Evolutionary conservation across 306 rosid species (phyloP).

Genomic region (Cyclanthera cordifolia): DNA sequence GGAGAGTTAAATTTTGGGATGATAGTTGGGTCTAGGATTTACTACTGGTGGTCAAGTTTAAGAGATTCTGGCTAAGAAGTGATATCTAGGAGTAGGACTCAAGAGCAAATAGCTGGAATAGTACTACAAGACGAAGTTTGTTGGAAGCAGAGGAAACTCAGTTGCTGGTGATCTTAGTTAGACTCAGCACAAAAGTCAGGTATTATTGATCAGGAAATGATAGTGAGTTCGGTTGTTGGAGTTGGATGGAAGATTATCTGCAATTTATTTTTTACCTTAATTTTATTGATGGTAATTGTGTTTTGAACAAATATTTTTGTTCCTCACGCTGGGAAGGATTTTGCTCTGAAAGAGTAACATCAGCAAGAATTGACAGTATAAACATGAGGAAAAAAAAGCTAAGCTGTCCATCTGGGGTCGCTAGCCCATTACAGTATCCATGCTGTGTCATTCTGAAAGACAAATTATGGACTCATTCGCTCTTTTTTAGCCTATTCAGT

Average conservation of each 20-base stretch:
- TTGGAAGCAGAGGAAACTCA: background rate
- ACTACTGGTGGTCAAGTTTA: background rate
- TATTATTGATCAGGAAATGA: too few species aligned
- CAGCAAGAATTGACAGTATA: background rate
- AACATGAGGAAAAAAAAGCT: background rate
- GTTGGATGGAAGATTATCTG: background rate
- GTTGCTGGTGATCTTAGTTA: background rate
- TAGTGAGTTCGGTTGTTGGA: background rate
- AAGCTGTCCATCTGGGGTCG: background rate
- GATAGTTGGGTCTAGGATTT: background rate
- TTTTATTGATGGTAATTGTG: background rate
- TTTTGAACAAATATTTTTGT: background rate
- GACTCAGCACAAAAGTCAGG: background rate
- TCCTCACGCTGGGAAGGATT: background rate
- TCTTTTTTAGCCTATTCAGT: background rate
- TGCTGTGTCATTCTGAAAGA: background rate
- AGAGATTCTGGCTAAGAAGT: background rate
- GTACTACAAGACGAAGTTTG: background rate
- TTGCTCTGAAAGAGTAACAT: background rate
- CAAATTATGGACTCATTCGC: background rate
- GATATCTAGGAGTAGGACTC: background rate
- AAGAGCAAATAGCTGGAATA: background rate
- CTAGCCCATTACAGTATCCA: background rate
- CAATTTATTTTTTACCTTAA: background rate
- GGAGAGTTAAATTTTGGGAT: background rate